phyloP scores from a whole-genome alignment of 768 basidiomycete species.

The Termitomyces sp. region DNA sequence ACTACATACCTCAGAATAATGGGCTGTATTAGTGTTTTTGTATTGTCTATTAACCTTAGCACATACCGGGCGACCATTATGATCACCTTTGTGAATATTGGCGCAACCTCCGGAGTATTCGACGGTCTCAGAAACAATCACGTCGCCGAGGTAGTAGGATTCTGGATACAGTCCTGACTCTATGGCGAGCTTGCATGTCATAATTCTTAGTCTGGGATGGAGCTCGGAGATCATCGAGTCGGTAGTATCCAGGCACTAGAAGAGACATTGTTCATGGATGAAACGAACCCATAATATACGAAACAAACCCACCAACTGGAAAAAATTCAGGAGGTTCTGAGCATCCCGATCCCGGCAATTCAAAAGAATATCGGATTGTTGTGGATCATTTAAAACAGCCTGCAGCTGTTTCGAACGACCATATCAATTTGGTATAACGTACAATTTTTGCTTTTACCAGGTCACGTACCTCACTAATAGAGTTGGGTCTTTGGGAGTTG shows the following conservation, averaged over 20 bases:
- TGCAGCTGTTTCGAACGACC: not conserved
- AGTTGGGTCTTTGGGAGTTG: too few relatives aligned
- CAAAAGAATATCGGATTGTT: not conserved
- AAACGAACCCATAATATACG: not conserved
- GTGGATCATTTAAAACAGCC: not conserved
- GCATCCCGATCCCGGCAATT: not conserved
- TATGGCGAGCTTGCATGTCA: not conserved
- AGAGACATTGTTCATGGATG: not conserved
- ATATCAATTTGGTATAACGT: not conserved
- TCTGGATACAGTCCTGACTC: not conserved
- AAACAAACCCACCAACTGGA: not conserved
- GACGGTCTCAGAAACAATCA: not conserved
- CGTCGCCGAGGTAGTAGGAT: not conserved
- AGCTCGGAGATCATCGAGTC: not conserved
- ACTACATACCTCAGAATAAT: not conserved
- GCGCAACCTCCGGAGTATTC: constrained; percentile 1
- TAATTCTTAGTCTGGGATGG: not conserved
- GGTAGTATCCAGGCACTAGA: not conserved
- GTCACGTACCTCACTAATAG: not conserved
- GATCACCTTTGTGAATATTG: not conserved
- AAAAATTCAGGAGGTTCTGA: not conserved
- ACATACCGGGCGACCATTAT: not conserved
- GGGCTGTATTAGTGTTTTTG: not conserved
- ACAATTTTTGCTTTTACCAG: not conserved
- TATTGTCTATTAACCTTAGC: not conserved